Evolutionary conservation across 352 stramenopile species (phyloP).

Genomic region (Globisporangium acanthophoron): DNA sequence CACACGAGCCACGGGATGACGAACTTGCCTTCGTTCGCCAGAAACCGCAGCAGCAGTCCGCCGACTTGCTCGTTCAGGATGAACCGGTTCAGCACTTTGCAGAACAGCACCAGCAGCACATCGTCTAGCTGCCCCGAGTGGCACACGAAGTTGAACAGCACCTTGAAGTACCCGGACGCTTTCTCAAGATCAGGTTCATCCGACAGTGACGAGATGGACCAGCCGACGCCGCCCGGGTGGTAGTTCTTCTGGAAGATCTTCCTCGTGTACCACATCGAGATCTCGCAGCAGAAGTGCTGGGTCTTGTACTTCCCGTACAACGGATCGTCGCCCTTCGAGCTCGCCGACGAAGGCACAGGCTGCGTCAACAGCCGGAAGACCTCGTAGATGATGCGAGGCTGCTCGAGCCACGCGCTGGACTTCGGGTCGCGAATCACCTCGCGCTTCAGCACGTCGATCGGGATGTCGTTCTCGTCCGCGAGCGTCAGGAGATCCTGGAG

Average conservation of each 20-base stretch:
- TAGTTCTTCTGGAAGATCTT: slow-evolving; percentile 71
- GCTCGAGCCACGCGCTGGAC: slow-evolving; percentile 64
- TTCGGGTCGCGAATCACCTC: slow-evolving; percentile 73
- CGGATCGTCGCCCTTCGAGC: slow-evolving; percentile 39
- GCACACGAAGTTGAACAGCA: slow-evolving; percentile 82
- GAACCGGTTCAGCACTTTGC: slow-evolving; percentile 83
- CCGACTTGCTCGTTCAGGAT: slow-evolving; percentile 69
- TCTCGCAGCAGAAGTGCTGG: slow-evolving; percentile 82
- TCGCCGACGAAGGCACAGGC: slow-evolving; percentile 20
- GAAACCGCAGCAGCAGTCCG: slow-evolving; percentile 56
- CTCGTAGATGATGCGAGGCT: slow-evolving; percentile 80
- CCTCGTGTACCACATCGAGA: slow-evolving; percentile 67
- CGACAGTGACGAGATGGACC: slow-evolving; percentile 21
- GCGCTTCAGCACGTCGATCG: slow-evolving; percentile 69
- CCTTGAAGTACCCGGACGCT: slow-evolving; percentile 66
- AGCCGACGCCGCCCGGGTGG: slow-evolving; percentile 24
- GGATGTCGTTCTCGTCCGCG: slow-evolving; percentile 57
- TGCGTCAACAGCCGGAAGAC: slow-evolving; percentile 68
- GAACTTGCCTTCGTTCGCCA: slow-evolving; percentile 61
- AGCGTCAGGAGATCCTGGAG: slow-evolving; percentile 61
- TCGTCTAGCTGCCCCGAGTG: slow-evolving; percentile 59
- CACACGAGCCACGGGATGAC: slow-evolving; percentile 72
- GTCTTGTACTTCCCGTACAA: slow-evolving; percentile 80
- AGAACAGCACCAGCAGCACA: slow-evolving; percentile 79
- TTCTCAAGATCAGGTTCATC: slow-evolving; percentile 51